Percentiles rank a stretch among this genome's conserved stretches.
Conservation (phyloP, 2,329 filamentous ascomycete genomes). For the Tolypocladium inflatum region DNA sequence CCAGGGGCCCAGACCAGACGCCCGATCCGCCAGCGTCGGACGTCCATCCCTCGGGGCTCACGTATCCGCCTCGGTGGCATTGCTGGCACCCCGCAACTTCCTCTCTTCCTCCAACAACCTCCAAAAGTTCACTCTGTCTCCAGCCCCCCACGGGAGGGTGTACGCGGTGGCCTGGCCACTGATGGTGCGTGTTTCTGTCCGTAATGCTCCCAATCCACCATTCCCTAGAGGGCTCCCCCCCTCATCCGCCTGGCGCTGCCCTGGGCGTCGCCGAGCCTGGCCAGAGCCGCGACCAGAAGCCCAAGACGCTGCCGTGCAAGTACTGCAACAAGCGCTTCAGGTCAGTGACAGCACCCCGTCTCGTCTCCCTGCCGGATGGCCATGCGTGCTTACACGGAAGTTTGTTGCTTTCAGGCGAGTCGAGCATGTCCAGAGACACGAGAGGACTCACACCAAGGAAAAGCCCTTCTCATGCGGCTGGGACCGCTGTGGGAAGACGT, state of each 20-base stretch:
- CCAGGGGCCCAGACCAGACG: not conserved
- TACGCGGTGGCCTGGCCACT: not conserved
- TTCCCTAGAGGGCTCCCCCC: conserved; percentile 37
- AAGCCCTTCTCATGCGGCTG: conserved; percentile 53
- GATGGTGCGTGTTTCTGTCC: conserved; percentile 9
- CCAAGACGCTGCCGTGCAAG: conserved; percentile 52
- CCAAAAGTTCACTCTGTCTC: not conserved
- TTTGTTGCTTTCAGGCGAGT: conserved; percentile 37
- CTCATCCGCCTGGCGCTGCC: conserved; percentile 17
- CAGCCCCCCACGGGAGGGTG: conserved; percentile 2
- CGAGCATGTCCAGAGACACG: conserved; percentile 55
- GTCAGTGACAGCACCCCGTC: conserved; percentile 27
- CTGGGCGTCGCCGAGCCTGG: conserved; percentile 32
- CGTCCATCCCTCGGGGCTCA: not conserved
- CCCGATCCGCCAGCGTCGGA: not conserved
- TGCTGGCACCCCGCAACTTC: not conserved
- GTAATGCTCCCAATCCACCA: conserved; percentile 45
- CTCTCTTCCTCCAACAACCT: conserved; percentile 3
- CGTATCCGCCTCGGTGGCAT: not conserved
- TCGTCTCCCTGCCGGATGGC: conserved; percentile 1
- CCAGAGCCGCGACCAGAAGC: conserved; percentile 47
- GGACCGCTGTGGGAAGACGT: conserved; percentile 52
- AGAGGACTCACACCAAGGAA: conserved; percentile 56
- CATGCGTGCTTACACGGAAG: conserved; percentile 8
- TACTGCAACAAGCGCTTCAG: conserved; percentile 55